Evolutionary conservation across 23 red algal species (phyloP), one percentile per base, ranked within the genome.

Genomic region (Agarophyton chilense): DNA sequence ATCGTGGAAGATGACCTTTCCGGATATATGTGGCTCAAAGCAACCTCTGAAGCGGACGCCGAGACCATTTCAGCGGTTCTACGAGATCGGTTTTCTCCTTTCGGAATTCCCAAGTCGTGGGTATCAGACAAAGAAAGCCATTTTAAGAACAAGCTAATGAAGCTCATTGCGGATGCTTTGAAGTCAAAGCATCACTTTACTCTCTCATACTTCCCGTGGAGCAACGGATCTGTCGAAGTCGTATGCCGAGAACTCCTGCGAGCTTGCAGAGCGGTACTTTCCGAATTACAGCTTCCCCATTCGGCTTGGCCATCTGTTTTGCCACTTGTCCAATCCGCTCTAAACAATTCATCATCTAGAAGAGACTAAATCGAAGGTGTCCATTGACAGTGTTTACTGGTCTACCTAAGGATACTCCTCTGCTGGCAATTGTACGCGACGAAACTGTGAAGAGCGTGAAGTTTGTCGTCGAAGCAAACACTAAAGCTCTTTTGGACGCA

Each of bases 341-440:
- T 52, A 4, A 90, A 90, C 73, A 79, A 78, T 4, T 45, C 86
- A 12, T 26, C 38, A 18, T 24, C 67, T 13, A 31, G 74, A 47
- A 1, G n/a, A n/a, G 28, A 51, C 54, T 79, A 13, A 56, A 64
- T 9, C 41, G 72, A 21, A 29, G 22, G 2, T 79, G 86, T 34
- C 75, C 86, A 17, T 26, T 79, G 5, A 90, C 86, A 2, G 52
- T 90, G 4, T 90, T 80, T 36, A 79, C 86, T 14, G 66, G 65
- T 6, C 53, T 78, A 19, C 81, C 81, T 0, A 35, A 35, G 35
- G 57, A 86, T 29, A 19, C 81, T 41, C 62, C 81, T 9, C 21
- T 72, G 29, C 35, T 21, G 10, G 55, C 81, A 12, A 49, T 71
- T 21, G 34, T 52, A 12, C 31, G 41, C 9, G 50, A 77, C 11